Evolutionary conservation across 345 rosid species (phyloP), one percentile per base, ranked within the genome.

Genomic region (Erysimum cheiranthoides): DNA sequence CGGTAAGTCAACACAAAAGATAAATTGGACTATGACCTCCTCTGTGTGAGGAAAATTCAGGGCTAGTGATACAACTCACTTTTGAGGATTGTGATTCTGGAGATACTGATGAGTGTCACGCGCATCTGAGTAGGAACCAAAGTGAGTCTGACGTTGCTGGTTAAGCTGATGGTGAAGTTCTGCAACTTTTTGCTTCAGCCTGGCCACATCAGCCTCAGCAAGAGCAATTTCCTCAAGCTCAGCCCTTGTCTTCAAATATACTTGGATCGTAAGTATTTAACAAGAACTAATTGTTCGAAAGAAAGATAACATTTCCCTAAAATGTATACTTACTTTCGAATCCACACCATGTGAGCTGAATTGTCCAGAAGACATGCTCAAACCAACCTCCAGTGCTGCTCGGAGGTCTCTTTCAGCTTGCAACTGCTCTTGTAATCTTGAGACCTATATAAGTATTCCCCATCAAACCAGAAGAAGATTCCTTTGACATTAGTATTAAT

Each of bases 221-320:
- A 92, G 93, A 82, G 99, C 98, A 81, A 95, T 95, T 87, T 95
- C 99, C 88, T 95, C 98, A 38, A 95, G 98, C 88, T 95, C 99
- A 28, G 94, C 96, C 89, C 93, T 90, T 64, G 98, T 95, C 99
- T 95, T 82, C 84, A 84, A 73, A 86, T 79, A 81, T 73, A 61
- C 16, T 42, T 52, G 52, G 68, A 78, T 56, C 66, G 66, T 78
- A 59, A 82, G 82, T 66, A 78, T 63, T 73, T 16, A 52, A 31
- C 66, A 49, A 12, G 12, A 49, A 52, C 18, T 61, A 61, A 12
- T 31, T 46, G 57, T 9, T 43, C 58, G 39, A 18, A 28, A 54
- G 17, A 69, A 64, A 35, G 49, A 60, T 66, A 66, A 2, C 8
- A 10, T 38, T 68, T 72, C 66, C 11, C n/a, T 47, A 51, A 68